A percentile compares a stretch with the other conserved stretches of the same genome.
phyloP scores from a whole-genome alignment of 192 early-diverging fungal species.

The Phycomyces blakesleeanus region DNA sequence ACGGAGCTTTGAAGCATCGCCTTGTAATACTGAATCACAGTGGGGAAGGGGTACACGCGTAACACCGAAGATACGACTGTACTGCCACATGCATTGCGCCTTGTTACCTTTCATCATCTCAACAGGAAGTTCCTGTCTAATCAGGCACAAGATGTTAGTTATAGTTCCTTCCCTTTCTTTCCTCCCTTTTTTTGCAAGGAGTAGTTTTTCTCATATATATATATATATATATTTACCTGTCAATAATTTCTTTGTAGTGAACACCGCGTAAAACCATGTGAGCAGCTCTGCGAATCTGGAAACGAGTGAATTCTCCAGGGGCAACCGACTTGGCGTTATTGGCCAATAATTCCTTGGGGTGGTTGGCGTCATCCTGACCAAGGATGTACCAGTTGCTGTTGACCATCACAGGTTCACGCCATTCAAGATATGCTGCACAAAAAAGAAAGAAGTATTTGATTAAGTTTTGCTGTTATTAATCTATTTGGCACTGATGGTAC shows the following conservation, averaged over 20 bases:
- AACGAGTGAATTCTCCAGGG: conserved; percentile 58
- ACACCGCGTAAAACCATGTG: conserved; percentile 61
- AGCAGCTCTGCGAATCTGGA: conserved; percentile 81
- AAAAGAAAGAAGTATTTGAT: background rate
- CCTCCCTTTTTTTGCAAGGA: background rate
- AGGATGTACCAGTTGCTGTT: conserved; percentile 89
- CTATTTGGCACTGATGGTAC: background rate
- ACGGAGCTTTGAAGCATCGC: conserved; percentile 36
- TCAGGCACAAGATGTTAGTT: background rate
- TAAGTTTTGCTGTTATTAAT: background rate
- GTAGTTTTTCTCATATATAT: background rate
- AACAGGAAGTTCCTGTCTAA: conserved; percentile 52
- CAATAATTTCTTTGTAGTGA: conserved; percentile 72
- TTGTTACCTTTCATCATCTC: conserved; percentile 62
- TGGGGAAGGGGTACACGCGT: conserved; percentile 77
- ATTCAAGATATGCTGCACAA: conserved; percentile 68
- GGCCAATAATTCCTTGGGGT: conserved; percentile 41
- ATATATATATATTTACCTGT: conserved; percentile 53
- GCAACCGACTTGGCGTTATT: conserved; percentile 22
- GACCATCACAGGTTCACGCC: conserved; percentile 77
- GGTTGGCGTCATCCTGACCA: conserved; percentile 57
- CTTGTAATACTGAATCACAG: conserved; percentile 65
- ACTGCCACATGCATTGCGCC: conserved; percentile 85
- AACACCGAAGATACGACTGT: conserved; percentile 69
- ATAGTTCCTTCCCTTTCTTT: no score